These are phyloP conservation scores for Sporothrix pseudoabietina DNA, from an alignment of 2,329 filamentous ascomycete genomes.

Conservation along the genomic window DNA sequence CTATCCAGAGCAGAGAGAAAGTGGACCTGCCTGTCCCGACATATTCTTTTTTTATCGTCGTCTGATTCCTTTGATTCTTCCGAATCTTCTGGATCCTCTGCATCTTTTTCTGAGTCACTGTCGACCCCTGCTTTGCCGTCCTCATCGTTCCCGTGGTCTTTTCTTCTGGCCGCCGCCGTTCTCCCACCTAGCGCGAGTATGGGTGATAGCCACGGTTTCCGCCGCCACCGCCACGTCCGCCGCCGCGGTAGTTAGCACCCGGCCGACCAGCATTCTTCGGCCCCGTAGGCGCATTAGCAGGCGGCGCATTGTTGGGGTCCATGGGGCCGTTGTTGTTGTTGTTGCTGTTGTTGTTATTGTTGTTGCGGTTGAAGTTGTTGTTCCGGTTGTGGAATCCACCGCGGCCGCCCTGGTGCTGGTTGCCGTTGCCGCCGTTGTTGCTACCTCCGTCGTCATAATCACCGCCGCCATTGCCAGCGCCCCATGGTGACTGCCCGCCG, in stretches of 20 bases:
- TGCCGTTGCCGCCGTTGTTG: conserved; percentile 55
- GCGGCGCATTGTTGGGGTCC: conserved; percentile 62
- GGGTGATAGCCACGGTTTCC: conserved; percentile 74
- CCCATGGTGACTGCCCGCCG: conserved; percentile 39
- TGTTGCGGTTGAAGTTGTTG: conserved; percentile 34
- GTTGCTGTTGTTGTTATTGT: conserved; percentile 28
- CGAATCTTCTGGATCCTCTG: not conserved
- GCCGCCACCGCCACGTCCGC: conserved; percentile 66
- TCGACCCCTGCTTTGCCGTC: not conserved
- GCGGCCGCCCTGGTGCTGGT: conserved; percentile 41
- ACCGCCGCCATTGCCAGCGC: conserved; percentile 20
- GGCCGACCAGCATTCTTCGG: conserved; percentile 93
- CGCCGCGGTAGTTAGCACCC: conserved; percentile 90
- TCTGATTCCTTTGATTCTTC: not conserved
- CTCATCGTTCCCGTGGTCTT: not conserved
- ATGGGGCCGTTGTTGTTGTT: conserved; percentile 43
- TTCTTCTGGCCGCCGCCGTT: not conserved
- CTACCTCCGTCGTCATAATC: conserved; percentile 72
- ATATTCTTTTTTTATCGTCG: not conserved
- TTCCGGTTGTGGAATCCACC: conserved; percentile 41
- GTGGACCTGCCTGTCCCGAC: not conserved
- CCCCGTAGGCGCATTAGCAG: conserved; percentile 86
- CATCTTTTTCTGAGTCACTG: no score
- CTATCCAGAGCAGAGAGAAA: not conserved
- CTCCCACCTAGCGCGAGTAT: conserved; percentile 51